phyloP scores from a whole-genome alignment of 352 stramenopile genomes.

The Pythium phragmitis region DNA sequence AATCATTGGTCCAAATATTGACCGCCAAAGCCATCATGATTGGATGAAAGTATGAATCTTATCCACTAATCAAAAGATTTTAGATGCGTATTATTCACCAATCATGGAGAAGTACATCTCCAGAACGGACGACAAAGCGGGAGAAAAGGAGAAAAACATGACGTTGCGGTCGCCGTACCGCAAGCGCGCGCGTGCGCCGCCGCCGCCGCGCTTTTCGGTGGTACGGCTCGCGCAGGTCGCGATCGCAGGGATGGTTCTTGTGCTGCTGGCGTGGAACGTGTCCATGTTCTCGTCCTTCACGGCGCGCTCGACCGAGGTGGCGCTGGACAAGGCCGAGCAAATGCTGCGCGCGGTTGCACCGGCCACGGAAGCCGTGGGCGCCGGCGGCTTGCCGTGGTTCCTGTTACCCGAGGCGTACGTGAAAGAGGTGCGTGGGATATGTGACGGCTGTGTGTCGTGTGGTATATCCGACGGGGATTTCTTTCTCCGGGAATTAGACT shows the following conservation, averaged over 20 bases:
- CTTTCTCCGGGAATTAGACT: slow-evolving; percentile 24
- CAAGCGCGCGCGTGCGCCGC: neutral
- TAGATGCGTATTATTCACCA: neutral
- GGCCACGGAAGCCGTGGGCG: slow-evolving; percentile 2
- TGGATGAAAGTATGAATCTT: slow-evolving; percentile 9
- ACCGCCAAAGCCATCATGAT: neutral
- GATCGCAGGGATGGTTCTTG: slow-evolving; percentile 28
- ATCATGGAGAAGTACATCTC: neutral
- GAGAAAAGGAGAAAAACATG: neutral
- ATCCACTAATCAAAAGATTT: slow-evolving; percentile 5
- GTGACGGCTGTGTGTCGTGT: neutral
- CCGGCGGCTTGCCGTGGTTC: slow-evolving; percentile 41
- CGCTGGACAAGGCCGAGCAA: neutral
- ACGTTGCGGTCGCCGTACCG: neutral
- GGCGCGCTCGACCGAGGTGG: slow-evolving; percentile 8
- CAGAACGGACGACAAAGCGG: neutral
- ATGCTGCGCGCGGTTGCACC: slow-evolving; percentile 19
- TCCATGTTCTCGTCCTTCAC: slow-evolving; percentile 38
- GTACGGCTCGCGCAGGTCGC: slow-evolving; percentile 30
- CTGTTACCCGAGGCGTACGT: slow-evolving; percentile 45
- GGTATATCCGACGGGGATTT: slow-evolving; percentile 1
- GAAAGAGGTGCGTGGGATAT: slow-evolving; percentile 33
- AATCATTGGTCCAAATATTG: slow-evolving; percentile 10
- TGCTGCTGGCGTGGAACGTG: slow-evolving; percentile 60
- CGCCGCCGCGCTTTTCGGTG: slow-evolving; percentile 3